Evolutionary conservation across 1,284 basidiomycete species (phyloP), one percentile per base, ranked within the genome.

Genomic region (Cryptococcus sp.): DNA sequence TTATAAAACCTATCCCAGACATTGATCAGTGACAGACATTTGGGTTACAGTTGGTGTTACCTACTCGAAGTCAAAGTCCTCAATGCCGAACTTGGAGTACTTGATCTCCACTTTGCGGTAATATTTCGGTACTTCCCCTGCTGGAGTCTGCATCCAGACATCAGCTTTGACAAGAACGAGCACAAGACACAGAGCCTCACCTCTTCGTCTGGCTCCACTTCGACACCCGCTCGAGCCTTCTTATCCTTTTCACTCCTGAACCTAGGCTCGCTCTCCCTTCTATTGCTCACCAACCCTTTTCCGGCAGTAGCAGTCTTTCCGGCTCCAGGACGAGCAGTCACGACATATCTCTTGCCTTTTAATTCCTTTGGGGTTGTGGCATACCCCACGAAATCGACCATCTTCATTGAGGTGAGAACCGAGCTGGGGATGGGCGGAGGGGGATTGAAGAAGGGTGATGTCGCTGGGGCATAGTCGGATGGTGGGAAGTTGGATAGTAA

Each of bases 1-100:
- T 96, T 96, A 79, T 93, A 96, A 73, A 91, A 96, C 1, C 92
- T 93, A 58, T n/a, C 17, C 48, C 3, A 46, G 16, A 26, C 22
- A 25, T 25, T n/a, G 16, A 40, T 13, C 37, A 37, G 25, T 11
- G 10, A 20, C 46, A 6, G 22, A 25, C 19, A 15, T 17, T 13
- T 8, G 17, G 22, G 7, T 22, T 17, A 62, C n/a, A 37, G 29
- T 43, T 50, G 37, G 23, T 58, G 46, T 43, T 54, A 71, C 81
- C 58, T 70, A 91, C 90, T 84, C 94, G 72, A 99, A 99, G 76
- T 99, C 96, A 72, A 99, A 99, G 78, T 99, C 95, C 74, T 79
- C 95, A 25, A 98, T 91, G n/a, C 95, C 95, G 67, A 99, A 99
- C 69, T 93, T 93, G 48, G 92, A 95, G 76, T 99, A 99, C 78